Base-by-base conservation (phyloP, 2,329 filamentous ascomycete species). In the Paecilomyces variotii region DNA sequence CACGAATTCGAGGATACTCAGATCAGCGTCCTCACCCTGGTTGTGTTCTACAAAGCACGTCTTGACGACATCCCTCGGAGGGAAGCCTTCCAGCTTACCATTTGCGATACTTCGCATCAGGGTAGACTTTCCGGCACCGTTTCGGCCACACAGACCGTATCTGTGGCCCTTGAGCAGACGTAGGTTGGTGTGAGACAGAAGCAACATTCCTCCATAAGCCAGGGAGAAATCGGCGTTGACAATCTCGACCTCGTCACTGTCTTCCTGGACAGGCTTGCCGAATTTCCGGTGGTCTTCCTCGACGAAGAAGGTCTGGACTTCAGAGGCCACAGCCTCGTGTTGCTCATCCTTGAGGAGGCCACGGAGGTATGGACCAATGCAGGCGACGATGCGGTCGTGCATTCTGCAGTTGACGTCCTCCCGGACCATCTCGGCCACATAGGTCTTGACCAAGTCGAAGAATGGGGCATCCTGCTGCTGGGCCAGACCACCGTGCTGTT, bases 11-110 rank as follows among this genome's bases (percentile, higher is more conserved):
- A 97, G 82, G 69, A 99, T 97, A 77, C 87, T 97, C 61, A 97
- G 88, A 63, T 97, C 92, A 35, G 94, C 93, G 76, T 97, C 93
- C 75, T 97, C 94, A 58, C 94, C 94, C 78, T 99, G 93, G 79
- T 97, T 97, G 81, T 99, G 94, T 80, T 99, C 94, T 51, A 99
- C 94, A 71, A 97, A 99, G 78, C 93, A 97, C 10, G 93, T 97
- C 68, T 90, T 89, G 68, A 99, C 86, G 60, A 92, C 88, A 64
- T 97, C 91, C 72, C 94, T 91, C 14, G 91, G 82, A 39, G 94
- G 94, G 79, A 99, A 99, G 7, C 94, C 94, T 76, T 99, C 94
- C 2, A 99, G 84, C 82, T 99, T 99, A 70, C 92, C 93, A 60
- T 88, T 88, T 55, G 94, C 90, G 68, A 99, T 99, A 73, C 89